Percentiles rank a stretch among this genome's conserved stretches.
phyloP scores from a whole-genome alignment of 2,329 filamentous ascomycete genomes.

The Elsinoe fawcettii region DNA sequence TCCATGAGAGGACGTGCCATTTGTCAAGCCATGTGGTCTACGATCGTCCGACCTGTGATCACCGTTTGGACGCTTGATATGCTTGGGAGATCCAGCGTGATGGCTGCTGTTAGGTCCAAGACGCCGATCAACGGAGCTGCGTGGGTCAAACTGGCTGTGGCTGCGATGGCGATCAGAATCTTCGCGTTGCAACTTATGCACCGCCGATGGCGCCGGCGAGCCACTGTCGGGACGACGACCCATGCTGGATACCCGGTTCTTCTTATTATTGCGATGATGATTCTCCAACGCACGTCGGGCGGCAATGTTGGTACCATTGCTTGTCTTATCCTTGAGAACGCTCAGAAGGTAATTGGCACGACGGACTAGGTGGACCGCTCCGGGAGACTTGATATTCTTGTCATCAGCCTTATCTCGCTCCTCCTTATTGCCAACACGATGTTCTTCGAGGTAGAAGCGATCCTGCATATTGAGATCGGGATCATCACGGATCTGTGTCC shows the following conservation, averaged over 20 bases:
- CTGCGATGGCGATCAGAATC: slow-evolving; percentile 32
- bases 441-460: slow-evolving; percentile 94
- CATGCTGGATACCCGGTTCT: slow-evolving; percentile 56
- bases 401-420: slow-evolving; percentile 70
- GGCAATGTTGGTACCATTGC: slow-evolving; percentile 54
- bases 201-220: slow-evolving; percentile 55
- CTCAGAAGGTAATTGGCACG: slow-evolving; percentile 91
- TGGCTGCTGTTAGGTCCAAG: slow-evolving; percentile 21
- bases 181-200: slow-evolving; percentile 31
- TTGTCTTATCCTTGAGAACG: slow-evolving; percentile 80
- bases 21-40: slow-evolving; percentile 33
- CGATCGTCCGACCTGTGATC: slow-evolving; percentile 46
- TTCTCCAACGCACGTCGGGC: slow-evolving; percentile 80
- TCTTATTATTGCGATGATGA: slow-evolving; percentile 91
- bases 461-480: slow-evolving; percentile 74
- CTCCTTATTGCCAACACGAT: slow-evolving; percentile 96
- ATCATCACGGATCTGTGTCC: slow-evolving; percentile 90
- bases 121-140: slow-evolving; percentile 26
- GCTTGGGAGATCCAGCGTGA: slow-evolving; percentile 38
- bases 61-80: slow-evolving; percentile 27
- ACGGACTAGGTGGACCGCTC: slow-evolving; percentile 93
- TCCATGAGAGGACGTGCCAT: slow-evolving; percentile 38
- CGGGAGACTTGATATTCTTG: slow-evolving; percentile 75
- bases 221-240: slow-evolving; percentile 50
- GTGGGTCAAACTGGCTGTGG: slow-evolving; percentile 32